These are phyloP conservation scores for Deinandra increscens DNA, from an alignment of 129 eudicot genomes.

Conservation along the genomic window DNA sequence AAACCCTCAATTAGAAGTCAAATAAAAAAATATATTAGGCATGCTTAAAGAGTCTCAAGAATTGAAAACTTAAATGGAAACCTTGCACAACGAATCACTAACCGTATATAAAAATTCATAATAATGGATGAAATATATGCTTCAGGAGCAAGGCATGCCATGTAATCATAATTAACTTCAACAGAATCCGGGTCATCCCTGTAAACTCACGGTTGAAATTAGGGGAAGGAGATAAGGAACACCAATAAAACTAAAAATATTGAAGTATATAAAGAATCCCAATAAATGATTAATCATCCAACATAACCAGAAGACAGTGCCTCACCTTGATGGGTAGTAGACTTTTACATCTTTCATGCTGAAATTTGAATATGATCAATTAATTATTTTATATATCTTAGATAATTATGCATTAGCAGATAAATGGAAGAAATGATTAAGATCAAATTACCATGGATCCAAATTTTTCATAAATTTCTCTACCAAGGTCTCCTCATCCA, in stretches of 20 bases:
- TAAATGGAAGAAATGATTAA: not conserved
- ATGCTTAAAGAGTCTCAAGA: not conserved
- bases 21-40: not conserved
- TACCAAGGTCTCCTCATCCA: slow-evolving; percentile 63
- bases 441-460: slow-evolving; percentile 39
- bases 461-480: slow-evolving; percentile 28
- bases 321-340: slow-evolving; percentile 85
- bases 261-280: slow-evolving; percentile 7
- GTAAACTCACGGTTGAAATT: slow-evolving; percentile 24
- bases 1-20: not conserved
- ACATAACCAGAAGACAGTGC: slow-evolving; percentile 20
- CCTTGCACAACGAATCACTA: slow-evolving; percentile 26
- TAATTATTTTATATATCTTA: slow-evolving; percentile 3
- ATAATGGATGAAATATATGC: slow-evolving; percentile 80
- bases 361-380: slow-evolving; percentile 34
- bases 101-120: slow-evolving; percentile 88
- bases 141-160: slow-evolving; percentile 82
- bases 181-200: slow-evolving; percentile 78
- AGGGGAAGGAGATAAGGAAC: not conserved
- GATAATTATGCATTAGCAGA: not conserved
- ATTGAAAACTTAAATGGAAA: not conserved
- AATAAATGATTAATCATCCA: slow-evolving; percentile 10
- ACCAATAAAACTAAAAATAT: not conserved
- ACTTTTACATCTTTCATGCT: slow-evolving; percentile 49
- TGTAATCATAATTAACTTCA: slow-evolving; percentile 56